phyloP scores from a whole-genome alignment of 495 filamentous ascomycete species.

The Penicillium mononematosum region DNA sequence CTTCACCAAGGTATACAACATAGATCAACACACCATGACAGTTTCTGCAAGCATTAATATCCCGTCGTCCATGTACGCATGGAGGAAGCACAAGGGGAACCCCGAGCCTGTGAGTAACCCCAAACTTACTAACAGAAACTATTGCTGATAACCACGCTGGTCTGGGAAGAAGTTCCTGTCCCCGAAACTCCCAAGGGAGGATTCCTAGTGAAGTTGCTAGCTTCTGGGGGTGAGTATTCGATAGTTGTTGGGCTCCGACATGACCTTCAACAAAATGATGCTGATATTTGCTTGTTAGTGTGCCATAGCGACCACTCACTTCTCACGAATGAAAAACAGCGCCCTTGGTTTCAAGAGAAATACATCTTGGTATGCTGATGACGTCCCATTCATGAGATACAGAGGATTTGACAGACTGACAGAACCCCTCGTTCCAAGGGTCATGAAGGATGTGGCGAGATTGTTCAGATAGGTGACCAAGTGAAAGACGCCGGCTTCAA shows the following conservation, averaged over 20 bases:
- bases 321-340: slow-evolving; percentile 20
- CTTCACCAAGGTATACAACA: not conserved
- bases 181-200: slow-evolving; percentile 14
- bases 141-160: not conserved
- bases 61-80: slow-evolving; percentile 21
- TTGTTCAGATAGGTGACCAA: slow-evolving; percentile 17
- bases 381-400: not conserved
- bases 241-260: not conserved
- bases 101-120: slow-evolving; percentile 10
- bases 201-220: slow-evolving; percentile 20
- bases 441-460: slow-evolving; percentile 29
- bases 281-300: slow-evolving; percentile 7
- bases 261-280: not conserved
- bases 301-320: slow-evolving; percentile 28
- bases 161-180: slow-evolving; percentile 23
- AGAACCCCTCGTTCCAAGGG: slow-evolving; percentile 3
- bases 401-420: not conserved
- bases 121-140: no score
- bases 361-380: slow-evolving; percentile 16
- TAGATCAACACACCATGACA: not conserved
- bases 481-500: slow-evolving; percentile 15
- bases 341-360: slow-evolving; percentile 23
- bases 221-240: slow-evolving; percentile 19
- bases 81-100: slow-evolving; percentile 27
- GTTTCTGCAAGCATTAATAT: not conserved